Evolutionary conservation across 176 grass and related monocot genomes (phyloP).

Genomic region (Oryza officinalis): DNA sequence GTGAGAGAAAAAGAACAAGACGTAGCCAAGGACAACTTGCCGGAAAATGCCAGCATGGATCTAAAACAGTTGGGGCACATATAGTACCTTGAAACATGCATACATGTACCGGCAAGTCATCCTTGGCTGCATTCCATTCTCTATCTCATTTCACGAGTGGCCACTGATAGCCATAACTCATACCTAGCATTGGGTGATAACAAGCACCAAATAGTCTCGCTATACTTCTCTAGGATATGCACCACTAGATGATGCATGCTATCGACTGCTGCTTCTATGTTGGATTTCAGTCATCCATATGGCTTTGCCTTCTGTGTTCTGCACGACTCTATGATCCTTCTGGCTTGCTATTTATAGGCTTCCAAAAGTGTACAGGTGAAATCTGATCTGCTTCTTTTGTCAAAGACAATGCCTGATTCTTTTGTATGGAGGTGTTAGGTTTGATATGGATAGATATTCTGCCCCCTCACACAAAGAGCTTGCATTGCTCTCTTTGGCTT

Average conservation of each 20-base stretch:
- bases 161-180: constrained; percentile 24
- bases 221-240: constrained; percentile 5
- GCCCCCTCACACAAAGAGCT: neutral
- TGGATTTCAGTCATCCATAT: neutral
- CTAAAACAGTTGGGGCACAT: neutral
- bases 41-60: constrained; percentile 31
- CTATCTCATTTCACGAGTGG: constrained; percentile 58
- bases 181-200: constrained; percentile 1
- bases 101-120: constrained; percentile 68
- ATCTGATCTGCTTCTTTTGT: constrained; percentile 38
- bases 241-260: neutral
- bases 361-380: constrained; percentile 23
- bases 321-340: constrained; percentile 23
- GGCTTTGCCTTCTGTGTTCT: constrained; percentile 4
- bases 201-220: neutral
- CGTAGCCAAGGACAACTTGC: constrained; percentile 88
- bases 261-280: constrained; percentile 8
- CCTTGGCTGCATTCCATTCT: constrained; percentile 83
- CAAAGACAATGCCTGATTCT: constrained; percentile 32
- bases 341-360: constrained; percentile 43
- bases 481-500: neutral
- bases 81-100: neutral
- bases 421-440: constrained; percentile 46
- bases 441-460: constrained; percentile 43
- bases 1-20: constrained; percentile 77